A percentile compares a stretch with the other conserved stretches of the same genome.
Conservation (phyloP, 2,329 filamentous ascomycete genomes). For the Arthrobotrys iridis region DNA sequence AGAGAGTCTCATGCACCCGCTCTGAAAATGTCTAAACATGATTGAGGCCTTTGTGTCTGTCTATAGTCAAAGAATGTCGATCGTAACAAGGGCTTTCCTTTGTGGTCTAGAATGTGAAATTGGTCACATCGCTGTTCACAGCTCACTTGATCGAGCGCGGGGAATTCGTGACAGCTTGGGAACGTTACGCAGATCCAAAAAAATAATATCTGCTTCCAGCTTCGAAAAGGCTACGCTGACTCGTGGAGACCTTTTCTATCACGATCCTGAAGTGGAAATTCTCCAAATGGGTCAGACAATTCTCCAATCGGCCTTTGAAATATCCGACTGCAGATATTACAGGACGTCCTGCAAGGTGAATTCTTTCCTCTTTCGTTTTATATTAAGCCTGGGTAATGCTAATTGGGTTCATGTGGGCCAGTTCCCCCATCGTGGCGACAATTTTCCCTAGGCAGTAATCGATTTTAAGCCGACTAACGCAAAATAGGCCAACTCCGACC, state of each 20-base stretch:
- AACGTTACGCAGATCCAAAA: conserved; percentile 15
- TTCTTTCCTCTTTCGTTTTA: neutral
- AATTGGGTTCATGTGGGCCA: neutral
- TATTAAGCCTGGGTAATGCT: neutral
- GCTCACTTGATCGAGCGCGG: neutral
- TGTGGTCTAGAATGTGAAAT: neutral
- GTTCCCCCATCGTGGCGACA: too few species aligned
- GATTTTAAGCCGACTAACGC: neutral
- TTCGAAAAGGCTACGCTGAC: neutral
- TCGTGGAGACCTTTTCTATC: neutral
- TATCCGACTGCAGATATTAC: neutral
- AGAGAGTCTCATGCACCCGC: neutral
- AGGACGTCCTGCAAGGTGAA: neutral
- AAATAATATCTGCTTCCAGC: neutral
- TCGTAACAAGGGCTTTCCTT: neutral
- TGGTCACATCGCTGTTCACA: neutral
- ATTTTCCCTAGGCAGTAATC: neutral
- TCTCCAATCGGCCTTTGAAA: neutral
- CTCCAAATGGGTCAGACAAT: neutral
- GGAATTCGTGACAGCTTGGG: conserved; percentile 14
- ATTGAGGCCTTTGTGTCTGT: neutral
- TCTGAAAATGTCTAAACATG: neutral
- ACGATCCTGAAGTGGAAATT: neutral
- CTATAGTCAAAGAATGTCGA: conserved; percentile 1
- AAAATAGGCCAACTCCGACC: conserved; percentile 3